Evolutionary conservation across 2,329 filamentous ascomycete genomes (phyloP), one percentile per base, ranked within the genome.

Genomic region (Fusarium nematophilum): DNA sequence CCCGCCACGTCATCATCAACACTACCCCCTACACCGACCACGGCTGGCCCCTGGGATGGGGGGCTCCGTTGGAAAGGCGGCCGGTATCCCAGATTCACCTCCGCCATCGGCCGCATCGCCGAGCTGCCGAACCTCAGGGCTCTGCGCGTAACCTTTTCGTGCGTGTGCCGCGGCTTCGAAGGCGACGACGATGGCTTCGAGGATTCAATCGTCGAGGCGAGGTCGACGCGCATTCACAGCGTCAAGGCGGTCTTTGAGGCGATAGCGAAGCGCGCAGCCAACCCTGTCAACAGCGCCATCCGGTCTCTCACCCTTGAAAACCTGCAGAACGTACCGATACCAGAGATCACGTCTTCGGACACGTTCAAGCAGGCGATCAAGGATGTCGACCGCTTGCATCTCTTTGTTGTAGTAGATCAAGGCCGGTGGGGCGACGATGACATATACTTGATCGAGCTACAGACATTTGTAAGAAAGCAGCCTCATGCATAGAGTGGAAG

Each of bases 1-100:
- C 26, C 9, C 59, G 49, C 4, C 26, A 21, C 3, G 57, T 68
- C 15, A 17, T 54, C 3, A 50, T 57, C 4, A 46, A 61, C 4
- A 44, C 31, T 14, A 2, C 33, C 4, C 23, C 39, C n/a, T n/a
- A n/a, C n/a, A n/a, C n/a, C n/a, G n/a, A n/a, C n/a, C n/a, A n/a
- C n/a, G n/a, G n/a, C n/a, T n/a, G n/a, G n/a, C n/a, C n/a, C n/a
- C n/a, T n/a, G n/a, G n/a, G n/a, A 1, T 29, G 11, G 18, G 29
- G 44, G 1, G 26, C 38, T 1, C 3, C 21, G 31, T 17, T 14
- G 9, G 31, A 11, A 23, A 11, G 3, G 9, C 21, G 57, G 4
- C 51, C 71, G 1, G 59, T 64, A 15, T 36, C 72, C 5, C 1
- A 38, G 4, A 31, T 66, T 1, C 31, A 10, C 15, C 13, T 11